Conservation (phyloP, 208 protist genomes). For the Herpetomonas tarakana region DNA sequence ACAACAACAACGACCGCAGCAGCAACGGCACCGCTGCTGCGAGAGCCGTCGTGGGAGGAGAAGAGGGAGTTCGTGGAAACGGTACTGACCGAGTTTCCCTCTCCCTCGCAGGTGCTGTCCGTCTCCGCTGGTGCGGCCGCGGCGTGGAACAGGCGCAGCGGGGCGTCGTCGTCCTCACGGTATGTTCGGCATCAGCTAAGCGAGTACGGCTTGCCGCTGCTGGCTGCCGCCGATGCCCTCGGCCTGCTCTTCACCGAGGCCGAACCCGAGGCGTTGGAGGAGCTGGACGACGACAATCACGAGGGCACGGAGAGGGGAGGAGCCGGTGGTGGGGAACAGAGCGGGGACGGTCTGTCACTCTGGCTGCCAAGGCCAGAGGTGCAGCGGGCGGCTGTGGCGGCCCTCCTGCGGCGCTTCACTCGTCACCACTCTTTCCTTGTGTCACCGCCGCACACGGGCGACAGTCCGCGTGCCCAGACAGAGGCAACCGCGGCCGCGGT, state of each 20-base stretch:
- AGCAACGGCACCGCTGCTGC: too few relatives aligned
- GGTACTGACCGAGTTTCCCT: not conserved
- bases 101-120: not conserved
- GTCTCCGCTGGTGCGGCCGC: not conserved
- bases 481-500: too few relatives aligned
- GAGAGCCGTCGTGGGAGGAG: too few relatives aligned
- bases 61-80: not conserved
- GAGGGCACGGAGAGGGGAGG: not conserved
- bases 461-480: too few relatives aligned
- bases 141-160: too few relatives aligned
- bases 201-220: constrained; percentile 26
- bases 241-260: constrained; percentile 21
- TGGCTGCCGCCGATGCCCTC: constrained; percentile 31
- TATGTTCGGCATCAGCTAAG: not conserved
- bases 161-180: not conserved
- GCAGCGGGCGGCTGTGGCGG: too few relatives aligned
- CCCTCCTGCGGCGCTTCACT: too few relatives aligned
- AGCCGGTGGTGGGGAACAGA: too few relatives aligned
- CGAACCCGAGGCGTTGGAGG: constrained; percentile 37
- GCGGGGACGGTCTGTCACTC: too few relatives aligned
- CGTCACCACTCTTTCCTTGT: too few relatives aligned
- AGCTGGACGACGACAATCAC: constrained; percentile 11
- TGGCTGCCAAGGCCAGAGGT: too few relatives aligned
- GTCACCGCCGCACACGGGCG: too few relatives aligned
- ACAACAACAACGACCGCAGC: not conserved